Percentiles rank a stretch among this genome's conserved stretches.
Conservation (phyloP, 139 green algal species). For the Chloropicon primus region DNA sequence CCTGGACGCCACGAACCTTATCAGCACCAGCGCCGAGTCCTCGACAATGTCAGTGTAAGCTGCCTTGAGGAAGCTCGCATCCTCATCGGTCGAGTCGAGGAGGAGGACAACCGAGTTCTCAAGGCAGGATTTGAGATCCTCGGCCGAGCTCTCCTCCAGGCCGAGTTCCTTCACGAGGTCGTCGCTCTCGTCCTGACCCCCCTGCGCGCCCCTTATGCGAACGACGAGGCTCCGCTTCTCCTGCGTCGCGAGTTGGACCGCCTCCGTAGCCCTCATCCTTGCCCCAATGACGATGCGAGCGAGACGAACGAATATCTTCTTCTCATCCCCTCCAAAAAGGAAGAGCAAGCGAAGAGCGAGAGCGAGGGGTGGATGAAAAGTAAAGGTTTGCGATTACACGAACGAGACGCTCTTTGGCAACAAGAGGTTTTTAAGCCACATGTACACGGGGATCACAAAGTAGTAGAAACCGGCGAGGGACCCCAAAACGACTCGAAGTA, state of each 20-base stretch:
- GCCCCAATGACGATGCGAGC: no score
- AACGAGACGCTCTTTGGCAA: slow-evolving; percentile 12
- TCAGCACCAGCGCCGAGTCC: neutral
- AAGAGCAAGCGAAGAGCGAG: no score
- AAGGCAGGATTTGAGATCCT: no score
- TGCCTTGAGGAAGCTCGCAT: neutral
- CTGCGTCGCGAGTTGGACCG: neutral
- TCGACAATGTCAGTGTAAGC: neutral
- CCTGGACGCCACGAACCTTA: no score
- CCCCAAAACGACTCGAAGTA: slow-evolving; percentile 30
- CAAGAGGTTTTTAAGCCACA: slow-evolving; percentile 74
- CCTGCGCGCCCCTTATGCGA: neutral
- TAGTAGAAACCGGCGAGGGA: slow-evolving; percentile 65
- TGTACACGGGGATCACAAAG: slow-evolving; percentile 71
- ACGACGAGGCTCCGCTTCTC: neutral
- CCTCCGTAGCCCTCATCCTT: neutral
- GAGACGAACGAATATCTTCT: no score
- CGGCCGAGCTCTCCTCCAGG: neutral
- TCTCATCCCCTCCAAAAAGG: no score
- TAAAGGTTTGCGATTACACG: no score
- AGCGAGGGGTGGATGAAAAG: no score
- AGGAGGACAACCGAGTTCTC: neutral
- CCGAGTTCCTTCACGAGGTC: neutral
- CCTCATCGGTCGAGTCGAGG: neutral
- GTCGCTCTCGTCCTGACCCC: neutral